Evolutionary conservation across 306 rosid species (phyloP).

Genomic region (Citrullus colocynthis): DNA sequence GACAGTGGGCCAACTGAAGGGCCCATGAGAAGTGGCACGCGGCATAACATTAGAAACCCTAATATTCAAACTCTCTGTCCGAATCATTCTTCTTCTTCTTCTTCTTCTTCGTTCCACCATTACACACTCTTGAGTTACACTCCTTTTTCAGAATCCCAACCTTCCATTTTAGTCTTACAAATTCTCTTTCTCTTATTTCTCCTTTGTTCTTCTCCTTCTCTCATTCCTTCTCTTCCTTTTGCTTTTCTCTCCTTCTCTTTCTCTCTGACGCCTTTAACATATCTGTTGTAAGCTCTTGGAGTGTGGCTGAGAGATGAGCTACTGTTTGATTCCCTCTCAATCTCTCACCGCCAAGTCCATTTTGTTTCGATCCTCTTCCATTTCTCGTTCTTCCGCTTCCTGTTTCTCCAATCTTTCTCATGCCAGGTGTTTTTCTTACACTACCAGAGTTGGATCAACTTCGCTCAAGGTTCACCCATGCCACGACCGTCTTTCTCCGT

Average conservation of each 20-base stretch:
- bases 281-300: not conserved
- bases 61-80: too few species aligned
- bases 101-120: too few species aligned
- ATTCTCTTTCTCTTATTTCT: too few species aligned
- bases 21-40: too few species aligned
- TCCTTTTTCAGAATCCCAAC: too few species aligned
- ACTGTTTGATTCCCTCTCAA: conserved; percentile 23
- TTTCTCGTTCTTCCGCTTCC: conserved; percentile 4
- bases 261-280: not conserved
- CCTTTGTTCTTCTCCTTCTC: not conserved
- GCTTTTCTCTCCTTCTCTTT: too few species aligned
- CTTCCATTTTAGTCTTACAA: too few species aligned
- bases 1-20: too few species aligned
- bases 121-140: too few species aligned
- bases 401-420: conserved; percentile 12
- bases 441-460: not conserved
- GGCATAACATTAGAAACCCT: too few species aligned
- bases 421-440: conserved; percentile 3
- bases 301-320: conserved; percentile 12
- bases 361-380: not conserved
- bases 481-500: conserved; percentile 1
- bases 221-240: not conserved
- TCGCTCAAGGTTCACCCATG: conserved; percentile 21
- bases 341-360: conserved; percentile 11
- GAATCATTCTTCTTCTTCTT: too few species aligned